phyloP scores from a whole-genome alignment of 805 yeast genomes.

The Saccharomyces kudriavzevii region DNA sequence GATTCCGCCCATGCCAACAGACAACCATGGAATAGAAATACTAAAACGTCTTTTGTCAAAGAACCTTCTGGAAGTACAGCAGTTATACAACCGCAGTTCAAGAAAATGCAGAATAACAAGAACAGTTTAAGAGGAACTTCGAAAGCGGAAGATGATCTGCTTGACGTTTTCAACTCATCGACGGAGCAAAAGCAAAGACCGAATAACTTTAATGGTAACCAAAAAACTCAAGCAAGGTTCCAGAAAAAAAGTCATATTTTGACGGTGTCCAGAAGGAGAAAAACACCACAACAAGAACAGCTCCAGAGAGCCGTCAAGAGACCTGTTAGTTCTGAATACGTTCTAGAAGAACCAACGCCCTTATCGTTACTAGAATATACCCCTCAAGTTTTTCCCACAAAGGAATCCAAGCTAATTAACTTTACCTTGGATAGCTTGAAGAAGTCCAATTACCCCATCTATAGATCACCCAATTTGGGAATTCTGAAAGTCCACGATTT shows the following conservation, averaged over 20 bases:
- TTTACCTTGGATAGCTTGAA: conserved; percentile 18
- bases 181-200: not conserved
- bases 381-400: conserved; percentile 15
- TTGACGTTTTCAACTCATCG: not conserved
- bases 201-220: not conserved
- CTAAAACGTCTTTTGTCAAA: not conserved
- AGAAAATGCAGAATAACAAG: not conserved
- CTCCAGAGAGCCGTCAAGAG: not conserved
- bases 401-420: conserved; percentile 13
- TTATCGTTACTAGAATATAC: conserved; percentile 19
- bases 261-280: not conserved
- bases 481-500: conserved; percentile 8
- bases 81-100: not conserved
- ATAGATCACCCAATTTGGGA: conserved; percentile 20
- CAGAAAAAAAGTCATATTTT: not conserved
- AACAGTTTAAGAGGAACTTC: not conserved
- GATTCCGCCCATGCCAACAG: not conserved
- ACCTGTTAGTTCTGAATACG: conserved; percentile 7
- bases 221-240: not conserved
- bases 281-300: not conserved
- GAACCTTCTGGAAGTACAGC: not conserved
- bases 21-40: not conserved
- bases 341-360: conserved; percentile 22
- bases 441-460: conserved; percentile 20
- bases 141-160: not conserved